Conservation (phyloP, 306 rosid genomes). For the Trifolium fragiferum region DNA sequence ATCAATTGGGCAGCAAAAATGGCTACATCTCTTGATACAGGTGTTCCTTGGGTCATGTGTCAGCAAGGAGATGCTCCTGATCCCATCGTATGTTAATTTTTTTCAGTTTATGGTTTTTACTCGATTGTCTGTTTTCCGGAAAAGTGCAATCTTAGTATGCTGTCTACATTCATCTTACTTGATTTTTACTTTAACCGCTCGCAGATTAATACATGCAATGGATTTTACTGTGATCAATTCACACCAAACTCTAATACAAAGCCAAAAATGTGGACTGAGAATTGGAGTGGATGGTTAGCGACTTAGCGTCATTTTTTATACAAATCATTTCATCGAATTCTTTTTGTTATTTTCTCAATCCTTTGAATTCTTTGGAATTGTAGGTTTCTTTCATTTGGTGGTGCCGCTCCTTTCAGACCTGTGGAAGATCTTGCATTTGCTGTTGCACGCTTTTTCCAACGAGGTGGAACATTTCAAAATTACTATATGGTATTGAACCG, state of each 20-base stretch:
- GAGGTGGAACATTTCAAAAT: slow-evolving; percentile 95
- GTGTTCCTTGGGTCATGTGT: slow-evolving; percentile 99
- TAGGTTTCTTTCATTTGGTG: slow-evolving; percentile 92
- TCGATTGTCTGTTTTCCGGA: slow-evolving; percentile 9
- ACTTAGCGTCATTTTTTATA: slow-evolving; percentile 43
- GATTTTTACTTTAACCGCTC: slow-evolving; percentile 30
- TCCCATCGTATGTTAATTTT: slow-evolving; percentile 62
- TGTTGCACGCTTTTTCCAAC: slow-evolving; percentile 92
- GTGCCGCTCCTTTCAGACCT: slow-evolving; percentile 80
- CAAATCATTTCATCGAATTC: neutral
- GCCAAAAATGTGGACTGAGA: slow-evolving; percentile 98
- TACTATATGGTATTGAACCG: slow-evolving; percentile 82
- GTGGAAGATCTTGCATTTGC: slow-evolving; percentile 92
- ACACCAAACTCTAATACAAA: slow-evolving; percentile 79
- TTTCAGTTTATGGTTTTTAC: slow-evolving; percentile 22
- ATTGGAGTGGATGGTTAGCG: slow-evolving; percentile 90
- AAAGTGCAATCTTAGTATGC: neutral
- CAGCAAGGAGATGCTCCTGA: slow-evolving; percentile 95
- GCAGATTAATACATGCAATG: slow-evolving; percentile 97
- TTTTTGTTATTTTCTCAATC: slow-evolving; percentile 23
- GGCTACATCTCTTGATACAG: slow-evolving; percentile 91
- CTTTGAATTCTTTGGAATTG: slow-evolving; percentile 23
- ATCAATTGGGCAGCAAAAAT: slow-evolving; percentile 92
- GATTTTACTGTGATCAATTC: slow-evolving; percentile 94
- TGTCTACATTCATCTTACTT: slow-evolving; percentile 35